Percentiles rank a stretch among this genome's conserved stretches.
Conservation (phyloP, 1,284 basidiomycete genomes). For the Exobasidium cylindrosporum region DNA sequence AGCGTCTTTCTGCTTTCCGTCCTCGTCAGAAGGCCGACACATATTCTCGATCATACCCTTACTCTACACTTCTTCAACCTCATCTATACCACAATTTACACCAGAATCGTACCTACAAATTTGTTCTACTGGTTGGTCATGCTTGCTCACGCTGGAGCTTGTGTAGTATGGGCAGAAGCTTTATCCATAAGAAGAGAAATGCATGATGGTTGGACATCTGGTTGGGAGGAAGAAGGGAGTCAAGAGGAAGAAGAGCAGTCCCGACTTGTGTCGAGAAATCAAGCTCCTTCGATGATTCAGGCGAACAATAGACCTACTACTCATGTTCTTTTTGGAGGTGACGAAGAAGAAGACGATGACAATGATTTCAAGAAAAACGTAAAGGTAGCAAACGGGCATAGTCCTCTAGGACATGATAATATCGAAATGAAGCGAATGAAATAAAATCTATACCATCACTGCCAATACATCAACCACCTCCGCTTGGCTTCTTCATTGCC, state of each 20-base stretch:
- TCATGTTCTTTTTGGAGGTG: constrained; percentile 9
- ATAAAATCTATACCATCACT: not conserved
- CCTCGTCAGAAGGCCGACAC: constrained; percentile 81
- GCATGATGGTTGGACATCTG: constrained; percentile 44
- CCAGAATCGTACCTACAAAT: constrained; percentile 74
- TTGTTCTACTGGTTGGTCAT: constrained; percentile 60
- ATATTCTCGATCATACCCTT: constrained; percentile 88
- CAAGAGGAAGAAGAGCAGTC: not conserved
- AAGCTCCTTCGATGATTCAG: not conserved
- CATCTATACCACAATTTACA: constrained; percentile 86
- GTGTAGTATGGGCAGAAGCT: constrained; percentile 81
- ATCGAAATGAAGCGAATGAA: constrained; percentile 14
- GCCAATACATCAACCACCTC: constrained; percentile 7
- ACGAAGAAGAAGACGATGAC: constrained; percentile 7
- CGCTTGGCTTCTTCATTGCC: constrained; percentile 5
- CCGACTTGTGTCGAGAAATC: not conserved
- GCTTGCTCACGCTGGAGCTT: constrained; percentile 68
- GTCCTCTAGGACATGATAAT: not conserved
- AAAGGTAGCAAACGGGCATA: not conserved
- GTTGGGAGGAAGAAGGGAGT: not conserved
- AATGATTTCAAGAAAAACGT: not conserved
- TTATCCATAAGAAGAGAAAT: constrained; percentile 86
- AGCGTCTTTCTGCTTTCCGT: constrained; percentile 76
- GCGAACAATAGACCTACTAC: not conserved
- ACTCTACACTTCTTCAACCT: constrained; percentile 87